phyloP scores from a whole-genome alignment of 805 yeast species.

The Jamesozyma rosinii region DNA sequence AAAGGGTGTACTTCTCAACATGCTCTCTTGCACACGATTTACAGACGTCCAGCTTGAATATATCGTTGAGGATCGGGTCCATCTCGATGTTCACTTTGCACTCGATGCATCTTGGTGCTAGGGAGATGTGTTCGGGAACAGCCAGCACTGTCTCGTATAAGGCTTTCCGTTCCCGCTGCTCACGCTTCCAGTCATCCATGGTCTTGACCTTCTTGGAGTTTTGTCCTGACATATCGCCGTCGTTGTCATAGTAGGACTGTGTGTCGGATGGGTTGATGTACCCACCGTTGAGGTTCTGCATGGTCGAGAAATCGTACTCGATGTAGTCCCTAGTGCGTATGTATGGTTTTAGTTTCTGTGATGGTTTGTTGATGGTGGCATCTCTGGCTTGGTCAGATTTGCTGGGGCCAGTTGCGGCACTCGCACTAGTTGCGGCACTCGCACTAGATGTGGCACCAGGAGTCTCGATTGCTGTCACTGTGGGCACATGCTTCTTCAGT shows the following conservation, averaged over 20 bases:
- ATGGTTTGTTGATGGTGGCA: slow-evolving; percentile 4
- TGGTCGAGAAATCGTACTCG: slow-evolving; percentile 82
- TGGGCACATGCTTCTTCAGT: background rate
- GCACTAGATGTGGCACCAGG: slow-evolving; percentile 4
- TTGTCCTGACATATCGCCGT: slow-evolving; percentile 8
- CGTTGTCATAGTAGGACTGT: slow-evolving; percentile 7
- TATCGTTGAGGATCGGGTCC: slow-evolving; percentile 58
- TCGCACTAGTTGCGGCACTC: background rate
- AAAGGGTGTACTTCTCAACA: slow-evolving; percentile 82
- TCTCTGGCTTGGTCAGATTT: background rate
- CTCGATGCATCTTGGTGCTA: slow-evolving; percentile 76
- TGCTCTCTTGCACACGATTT: slow-evolving; percentile 57
- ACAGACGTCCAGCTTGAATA: slow-evolving; percentile 74
- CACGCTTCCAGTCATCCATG: slow-evolving; percentile 49
- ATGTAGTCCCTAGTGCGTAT: slow-evolving; percentile 59
- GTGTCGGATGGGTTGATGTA: slow-evolving; percentile 38
- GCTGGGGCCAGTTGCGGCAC: background rate
- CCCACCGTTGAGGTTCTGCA: slow-evolving; percentile 85
- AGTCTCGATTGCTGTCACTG: background rate
- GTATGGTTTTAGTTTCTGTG: slow-evolving; percentile 34
- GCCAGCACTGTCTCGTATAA: slow-evolving; percentile 45
- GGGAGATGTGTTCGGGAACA: slow-evolving; percentile 62
- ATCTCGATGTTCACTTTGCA: slow-evolving; percentile 68
- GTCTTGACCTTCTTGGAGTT: slow-evolving; percentile 31
- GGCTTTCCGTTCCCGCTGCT: slow-evolving; percentile 45